Base-by-base conservation (phyloP, 2,329 filamentous ascomycete genomes). In the Claviceps arundinis region DNA sequence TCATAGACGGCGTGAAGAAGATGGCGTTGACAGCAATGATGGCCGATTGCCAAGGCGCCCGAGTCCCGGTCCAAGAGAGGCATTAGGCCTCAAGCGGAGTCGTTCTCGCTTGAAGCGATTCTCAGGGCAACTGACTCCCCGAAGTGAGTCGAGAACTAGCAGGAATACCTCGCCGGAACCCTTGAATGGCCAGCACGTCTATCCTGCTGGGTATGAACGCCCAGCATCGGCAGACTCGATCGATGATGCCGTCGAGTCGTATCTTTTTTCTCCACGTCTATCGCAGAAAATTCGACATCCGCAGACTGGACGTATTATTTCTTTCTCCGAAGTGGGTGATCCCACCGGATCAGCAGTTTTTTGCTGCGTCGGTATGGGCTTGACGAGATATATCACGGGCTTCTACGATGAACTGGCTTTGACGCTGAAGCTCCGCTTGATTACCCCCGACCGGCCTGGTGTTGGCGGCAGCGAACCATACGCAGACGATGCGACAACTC, bases 351-450 rank as follows among this genome's bases (percentile, higher is more conserved):
- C 85, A 58, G 91, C 89, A 2, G 88, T 98, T 2, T 90, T 98
- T 59, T 94, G 93, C 64, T 98, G 93, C 62, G 89, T 98, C 2
- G 93, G 93, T 19, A 98, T 98, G 93, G 93, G 93, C 0, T 69
- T 98, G 61, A 98, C 93, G 11, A 81, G 93, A 67, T 98, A 93
- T 64, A 87, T 98, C 54, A 96, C 89, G 55, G 89, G 90, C 0
- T 98, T 98, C 65, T 98, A 97, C 64, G 93, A 98, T 65, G 93
- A 98, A 66, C 74, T 98, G 50, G 93, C 93, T 2, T 72, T 87
- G 61, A 95, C 90, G 0, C 72, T 98, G 54, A 93, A 89, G 65
- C 70, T 98, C 52, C 82, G 93, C 19, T 75, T 98, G 50, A 95
- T 98, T 58, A 97, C 93, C 0, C 86, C 91, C 5, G 93, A 98